These are phyloP conservation scores for Candida buenavistaensis DNA, from an alignment of 1,139 yeast genomes.

Conservation along the genomic window DNA sequence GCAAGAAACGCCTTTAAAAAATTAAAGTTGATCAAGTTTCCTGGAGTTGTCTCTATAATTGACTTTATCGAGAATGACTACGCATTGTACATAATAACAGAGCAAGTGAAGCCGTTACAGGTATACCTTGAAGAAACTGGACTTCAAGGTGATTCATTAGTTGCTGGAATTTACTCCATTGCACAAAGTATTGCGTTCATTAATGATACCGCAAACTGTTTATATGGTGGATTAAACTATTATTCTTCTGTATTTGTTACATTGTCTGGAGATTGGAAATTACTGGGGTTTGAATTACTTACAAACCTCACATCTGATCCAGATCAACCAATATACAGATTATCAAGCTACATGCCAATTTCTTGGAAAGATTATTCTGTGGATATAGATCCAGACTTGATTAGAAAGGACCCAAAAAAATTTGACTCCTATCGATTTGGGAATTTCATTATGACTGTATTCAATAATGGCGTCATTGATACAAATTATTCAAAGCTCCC, in stretches of 20 bases:
- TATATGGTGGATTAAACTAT: conserved; percentile 63
- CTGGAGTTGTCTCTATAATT: conserved; percentile 69
- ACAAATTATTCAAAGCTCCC: conserved; percentile 10
- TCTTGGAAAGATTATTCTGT: conserved; percentile 5
- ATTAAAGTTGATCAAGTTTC: conserved; percentile 68
- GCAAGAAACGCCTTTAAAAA: conserved; percentile 68
- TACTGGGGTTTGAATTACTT: conserved; percentile 80
- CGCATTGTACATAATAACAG: conserved; percentile 71
- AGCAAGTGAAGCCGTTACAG: conserved; percentile 64
- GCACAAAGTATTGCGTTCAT: conserved; percentile 60
- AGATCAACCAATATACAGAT: conserved; percentile 45
- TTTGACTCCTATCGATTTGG: conserved; percentile 71
- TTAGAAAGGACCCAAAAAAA: conserved; percentile 45
- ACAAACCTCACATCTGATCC: conserved; percentile 53
- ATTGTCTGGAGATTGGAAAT: conserved; percentile 74
- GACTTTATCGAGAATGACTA: conserved; percentile 72
- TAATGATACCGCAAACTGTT: conserved; percentile 60
- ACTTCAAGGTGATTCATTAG: conserved; percentile 37
- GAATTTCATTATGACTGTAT: conserved; percentile 46
- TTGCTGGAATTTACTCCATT: conserved; percentile 62
- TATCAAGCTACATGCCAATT: conserved; percentile 13
- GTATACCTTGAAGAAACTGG: conserved; percentile 26
- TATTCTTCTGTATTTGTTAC: conserved; percentile 62
- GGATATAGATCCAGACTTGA: conserved; percentile 9
- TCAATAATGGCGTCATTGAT: conserved; percentile 25